A percentile compares a stretch with the other conserved stretches of the same genome.
phyloP scores from a whole-genome alignment of 768 basidiomycete species.

The Trichaptum fuscoviolaceum region DNA sequence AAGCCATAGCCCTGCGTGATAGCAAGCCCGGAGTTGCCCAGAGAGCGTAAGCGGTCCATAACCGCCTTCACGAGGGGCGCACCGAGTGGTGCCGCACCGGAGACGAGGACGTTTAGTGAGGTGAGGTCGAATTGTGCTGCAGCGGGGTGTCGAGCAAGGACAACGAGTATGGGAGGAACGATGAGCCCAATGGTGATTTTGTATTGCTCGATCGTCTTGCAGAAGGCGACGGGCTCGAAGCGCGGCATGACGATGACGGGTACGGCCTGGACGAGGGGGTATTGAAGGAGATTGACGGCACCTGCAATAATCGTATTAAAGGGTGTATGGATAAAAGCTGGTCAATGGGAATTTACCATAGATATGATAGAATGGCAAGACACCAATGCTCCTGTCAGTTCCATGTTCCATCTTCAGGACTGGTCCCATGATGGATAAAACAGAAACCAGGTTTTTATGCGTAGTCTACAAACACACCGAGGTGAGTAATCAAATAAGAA shows the following conservation, averaged over 20 bases:
- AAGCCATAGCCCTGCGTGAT: slow-evolving; percentile 69
- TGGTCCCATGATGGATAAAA: slow-evolving; percentile 44
- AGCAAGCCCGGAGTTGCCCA: slow-evolving; percentile 30
- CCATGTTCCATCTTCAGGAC: slow-evolving; percentile 35
- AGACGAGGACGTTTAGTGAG: slow-evolving; percentile 51
- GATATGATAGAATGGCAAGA: slow-evolving; percentile 58
- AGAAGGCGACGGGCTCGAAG: slow-evolving; percentile 70
- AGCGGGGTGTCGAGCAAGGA: slow-evolving; percentile 63
- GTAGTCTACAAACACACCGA: slow-evolving; percentile 42
- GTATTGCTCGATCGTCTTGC: slow-evolving; percentile 60
- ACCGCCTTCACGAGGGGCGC: slow-evolving; percentile 53
- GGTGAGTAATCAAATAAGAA: neutral
- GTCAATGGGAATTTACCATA: slow-evolving; percentile 27
- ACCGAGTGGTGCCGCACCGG: slow-evolving; percentile 80
- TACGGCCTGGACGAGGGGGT: slow-evolving; percentile 45
- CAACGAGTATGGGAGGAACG: slow-evolving; percentile 83
- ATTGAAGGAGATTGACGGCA: slow-evolving; percentile 55
- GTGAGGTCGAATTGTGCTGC: slow-evolving; percentile 64
- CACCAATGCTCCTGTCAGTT: slow-evolving; percentile 51
- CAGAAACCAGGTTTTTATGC: slow-evolving; percentile 60
- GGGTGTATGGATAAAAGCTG: slow-evolving; percentile 19
- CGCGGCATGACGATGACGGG: slow-evolving; percentile 55
- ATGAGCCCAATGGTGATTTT: slow-evolving; percentile 51
- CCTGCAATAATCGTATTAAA: slow-evolving; percentile 29
- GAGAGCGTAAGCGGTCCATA: slow-evolving; percentile 30